phyloP scores from a whole-genome alignment of 148 eudicot species.

The Oxyria digyna region DNA sequence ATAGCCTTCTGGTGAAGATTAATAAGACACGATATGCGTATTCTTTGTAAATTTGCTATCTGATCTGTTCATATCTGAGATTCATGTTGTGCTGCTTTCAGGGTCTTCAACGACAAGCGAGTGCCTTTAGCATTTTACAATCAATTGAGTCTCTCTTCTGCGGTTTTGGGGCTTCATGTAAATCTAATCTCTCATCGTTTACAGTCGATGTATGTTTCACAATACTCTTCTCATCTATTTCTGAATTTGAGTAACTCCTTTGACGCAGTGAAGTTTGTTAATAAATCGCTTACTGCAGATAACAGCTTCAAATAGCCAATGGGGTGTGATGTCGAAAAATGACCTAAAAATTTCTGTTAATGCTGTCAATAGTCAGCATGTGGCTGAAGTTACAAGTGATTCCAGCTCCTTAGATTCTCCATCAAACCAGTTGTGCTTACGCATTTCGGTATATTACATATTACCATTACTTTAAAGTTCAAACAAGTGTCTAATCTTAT shows the following conservation, averaged over 20 bases:
- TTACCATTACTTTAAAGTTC: constrained; percentile 4
- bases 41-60: neutral
- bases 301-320: constrained; percentile 31
- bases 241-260: neutral
- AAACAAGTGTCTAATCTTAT: neutral
- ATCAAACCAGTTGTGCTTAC: constrained; percentile 24
- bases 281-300: constrained; percentile 20
- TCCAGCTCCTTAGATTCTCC: constrained; percentile 15
- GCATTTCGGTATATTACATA: constrained; percentile 40
- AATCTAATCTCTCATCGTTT: constrained; percentile 43
- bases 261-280: neutral
- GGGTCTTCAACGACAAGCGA: constrained; percentile 70
- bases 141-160: constrained; percentile 51
- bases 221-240: neutral
- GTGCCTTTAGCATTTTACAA: constrained; percentile 62
- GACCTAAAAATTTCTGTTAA: constrained; percentile 17
- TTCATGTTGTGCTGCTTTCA: constrained; percentile 9
- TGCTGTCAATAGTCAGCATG: constrained; percentile 13
- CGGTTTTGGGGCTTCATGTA: constrained; percentile 47
- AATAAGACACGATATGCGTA: neutral
- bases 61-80: neutral
- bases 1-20: neutral
- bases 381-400: constrained; percentile 14
- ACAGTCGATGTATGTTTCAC: constrained; percentile 56
- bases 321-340: constrained; percentile 38